Conservation (phyloP, 495 filamentous ascomycete genomes). For the Xylaria palmicola region DNA sequence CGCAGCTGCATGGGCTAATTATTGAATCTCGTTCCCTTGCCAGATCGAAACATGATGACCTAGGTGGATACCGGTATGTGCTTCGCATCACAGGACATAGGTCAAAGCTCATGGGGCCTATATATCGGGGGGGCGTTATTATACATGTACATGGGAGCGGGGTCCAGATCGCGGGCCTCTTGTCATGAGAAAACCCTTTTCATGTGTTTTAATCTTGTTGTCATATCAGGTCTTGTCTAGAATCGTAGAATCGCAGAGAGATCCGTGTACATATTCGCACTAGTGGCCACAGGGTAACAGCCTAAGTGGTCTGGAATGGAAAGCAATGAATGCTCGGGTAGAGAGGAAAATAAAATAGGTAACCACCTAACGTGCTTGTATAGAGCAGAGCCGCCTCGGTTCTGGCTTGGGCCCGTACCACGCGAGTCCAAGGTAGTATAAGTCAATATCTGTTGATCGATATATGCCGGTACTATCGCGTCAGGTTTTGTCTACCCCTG, state of each 20-base stretch:
- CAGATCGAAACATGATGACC: conserved; percentile 6
- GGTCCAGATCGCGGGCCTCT: conserved; percentile 3
- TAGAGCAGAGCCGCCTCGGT: neutral
- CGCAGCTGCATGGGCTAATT: conserved; percentile 11
- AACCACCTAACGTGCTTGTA: neutral
- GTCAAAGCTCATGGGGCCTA: conserved; percentile 7
- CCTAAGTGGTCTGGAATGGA: neutral
- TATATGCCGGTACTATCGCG: conserved; percentile 34
- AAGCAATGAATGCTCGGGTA: too few relatives aligned
- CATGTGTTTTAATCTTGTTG: neutral
- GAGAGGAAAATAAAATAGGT: neutral
- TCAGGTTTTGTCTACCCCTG: neutral
- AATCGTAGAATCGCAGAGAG: neutral
- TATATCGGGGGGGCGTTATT: neutral
- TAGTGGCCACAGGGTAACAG: neutral
- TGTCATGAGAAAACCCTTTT: neutral
- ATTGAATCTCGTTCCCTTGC: conserved; percentile 9
- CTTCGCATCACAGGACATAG: conserved; percentile 11
- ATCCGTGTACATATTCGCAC: conserved; percentile 4
- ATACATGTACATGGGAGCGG: neutral
- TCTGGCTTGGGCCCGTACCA: neutral
- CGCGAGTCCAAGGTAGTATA: neutral
- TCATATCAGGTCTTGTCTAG: neutral
- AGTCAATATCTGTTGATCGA: conserved; percentile 44
- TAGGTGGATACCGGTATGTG: conserved; percentile 5